phyloP scores from a whole-genome alignment of 768 basidiomycete species.

The Tricholomella constricta region DNA sequence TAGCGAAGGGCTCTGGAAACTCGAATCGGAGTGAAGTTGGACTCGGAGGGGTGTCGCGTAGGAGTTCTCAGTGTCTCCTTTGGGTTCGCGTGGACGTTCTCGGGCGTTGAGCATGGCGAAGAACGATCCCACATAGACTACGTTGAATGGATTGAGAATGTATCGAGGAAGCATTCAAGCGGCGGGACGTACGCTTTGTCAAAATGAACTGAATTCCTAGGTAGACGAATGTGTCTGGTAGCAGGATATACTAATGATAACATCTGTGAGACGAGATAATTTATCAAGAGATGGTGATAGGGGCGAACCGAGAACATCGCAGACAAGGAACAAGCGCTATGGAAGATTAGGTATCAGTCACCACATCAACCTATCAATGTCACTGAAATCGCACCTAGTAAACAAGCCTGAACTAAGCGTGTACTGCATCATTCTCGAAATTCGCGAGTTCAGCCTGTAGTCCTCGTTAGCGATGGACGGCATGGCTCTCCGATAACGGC shows the following conservation, averaged over 20 bases:
- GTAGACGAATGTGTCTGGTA: conserved; percentile 46
- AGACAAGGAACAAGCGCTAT: conserved; percentile 46
- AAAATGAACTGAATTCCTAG: conserved; percentile 43
- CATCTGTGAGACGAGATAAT: background rate
- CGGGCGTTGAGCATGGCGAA: conserved; percentile 48
- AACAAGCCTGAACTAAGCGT: conserved; percentile 27
- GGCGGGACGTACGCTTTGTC: conserved; percentile 40
- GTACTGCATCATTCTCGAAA: conserved; percentile 35
- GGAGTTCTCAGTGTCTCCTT: conserved; percentile 15
- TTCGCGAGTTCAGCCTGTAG: conserved; percentile 30
- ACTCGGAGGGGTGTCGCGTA: conserved; percentile 10
- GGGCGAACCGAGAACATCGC: conserved; percentile 42
- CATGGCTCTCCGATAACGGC: background rate
- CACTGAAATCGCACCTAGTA: conserved; percentile 17
- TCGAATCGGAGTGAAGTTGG: conserved; percentile 9
- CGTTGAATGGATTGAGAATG: background rate
- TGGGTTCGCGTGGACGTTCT: conserved; percentile 21
- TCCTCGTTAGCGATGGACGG: background rate
- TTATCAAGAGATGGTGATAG: background rate
- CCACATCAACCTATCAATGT: background rate
- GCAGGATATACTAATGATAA: conserved; percentile 42
- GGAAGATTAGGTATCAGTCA: background rate
- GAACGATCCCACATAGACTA: conserved; percentile 54
- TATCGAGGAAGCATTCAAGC: background rate
- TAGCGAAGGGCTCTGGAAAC: background rate